A percentile compares a stretch with the other conserved stretches of the same genome.
Evolutionary conservation across 306 rosid genomes (phyloP).

Genomic region (Casuarina equisetifolia): DNA sequence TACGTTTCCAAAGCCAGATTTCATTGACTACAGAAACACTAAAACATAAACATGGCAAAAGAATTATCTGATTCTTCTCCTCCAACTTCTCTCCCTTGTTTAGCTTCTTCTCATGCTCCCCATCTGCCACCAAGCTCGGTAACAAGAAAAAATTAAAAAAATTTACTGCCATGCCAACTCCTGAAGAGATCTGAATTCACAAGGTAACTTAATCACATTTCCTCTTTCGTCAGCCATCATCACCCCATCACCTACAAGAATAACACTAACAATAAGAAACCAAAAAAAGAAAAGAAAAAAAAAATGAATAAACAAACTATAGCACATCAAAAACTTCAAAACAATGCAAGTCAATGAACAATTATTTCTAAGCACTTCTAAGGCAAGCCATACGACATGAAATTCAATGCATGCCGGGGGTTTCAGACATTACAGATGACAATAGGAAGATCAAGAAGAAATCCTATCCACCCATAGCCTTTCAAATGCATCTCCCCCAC

Average conservation of each 20-base stretch:
- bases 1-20: background rate
- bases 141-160: background rate
- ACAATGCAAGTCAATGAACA: background rate
- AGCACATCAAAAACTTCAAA: background rate
- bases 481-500: background rate
- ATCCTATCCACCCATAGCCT: background rate
- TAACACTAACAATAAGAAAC: background rate
- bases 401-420: background rate
- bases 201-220: background rate
- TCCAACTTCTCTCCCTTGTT: background rate
- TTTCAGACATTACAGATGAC: background rate
- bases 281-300: too few species aligned
- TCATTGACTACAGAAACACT: background rate
- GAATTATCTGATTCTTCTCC: background rate
- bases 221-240: background rate
- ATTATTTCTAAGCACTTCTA: background rate
- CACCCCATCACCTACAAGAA: background rate
- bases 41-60: background rate
- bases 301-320: background rate
- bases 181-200: background rate
- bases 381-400: background rate
- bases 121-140: background rate
- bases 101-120: background rate
- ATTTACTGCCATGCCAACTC: background rate
- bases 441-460: background rate